phyloP scores from a whole-genome alignment of 106 monocot genomes.

The Gastrodia elata region DNA sequence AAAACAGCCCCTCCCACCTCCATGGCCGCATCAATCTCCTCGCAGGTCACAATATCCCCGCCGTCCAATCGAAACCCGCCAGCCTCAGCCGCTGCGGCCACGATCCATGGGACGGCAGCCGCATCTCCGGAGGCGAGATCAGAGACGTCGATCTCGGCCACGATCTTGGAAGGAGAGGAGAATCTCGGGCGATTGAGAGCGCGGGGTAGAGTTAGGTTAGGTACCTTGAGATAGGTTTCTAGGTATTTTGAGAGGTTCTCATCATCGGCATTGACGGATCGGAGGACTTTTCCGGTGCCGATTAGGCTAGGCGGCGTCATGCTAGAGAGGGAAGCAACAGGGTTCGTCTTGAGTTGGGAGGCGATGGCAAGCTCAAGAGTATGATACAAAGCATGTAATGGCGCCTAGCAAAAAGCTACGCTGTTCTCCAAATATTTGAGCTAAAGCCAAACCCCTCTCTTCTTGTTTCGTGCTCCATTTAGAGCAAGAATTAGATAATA shows the following conservation, averaged over 20 bases:
- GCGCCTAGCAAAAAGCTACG: no score
- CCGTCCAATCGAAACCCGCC: constrained; percentile 32
- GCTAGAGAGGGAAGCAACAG: constrained; percentile 16
- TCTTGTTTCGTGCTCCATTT: no score
- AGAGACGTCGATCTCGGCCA: constrained; percentile 14
- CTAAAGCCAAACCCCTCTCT: no score
- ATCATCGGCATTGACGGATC: constrained; percentile 41
- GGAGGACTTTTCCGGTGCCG: constrained; percentile 44
- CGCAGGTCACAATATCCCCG: constrained; percentile 2
- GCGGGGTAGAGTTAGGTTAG: constrained; percentile 41
- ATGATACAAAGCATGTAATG: no score
- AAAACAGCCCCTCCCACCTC: background rate
- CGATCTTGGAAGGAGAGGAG: constrained; percentile 4
- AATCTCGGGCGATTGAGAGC: constrained; percentile 11
- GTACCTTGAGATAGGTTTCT: constrained; percentile 39
- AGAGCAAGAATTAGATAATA: no score
- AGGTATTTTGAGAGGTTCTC: constrained; percentile 57
- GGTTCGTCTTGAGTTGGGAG: no score
- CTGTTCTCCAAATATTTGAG: no score
- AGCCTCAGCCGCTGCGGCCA: constrained; percentile 17
- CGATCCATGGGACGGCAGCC: constrained; percentile 11
- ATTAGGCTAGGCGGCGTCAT: constrained; percentile 62
- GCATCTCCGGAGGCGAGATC: constrained; percentile 25
- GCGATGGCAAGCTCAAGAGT: no score
- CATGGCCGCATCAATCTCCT: background rate